A percentile compares a stretch with the other conserved stretches of the same genome.
phyloP scores from a whole-genome alignment of 805 yeast species.

The Blastobotrys parvus region DNA sequence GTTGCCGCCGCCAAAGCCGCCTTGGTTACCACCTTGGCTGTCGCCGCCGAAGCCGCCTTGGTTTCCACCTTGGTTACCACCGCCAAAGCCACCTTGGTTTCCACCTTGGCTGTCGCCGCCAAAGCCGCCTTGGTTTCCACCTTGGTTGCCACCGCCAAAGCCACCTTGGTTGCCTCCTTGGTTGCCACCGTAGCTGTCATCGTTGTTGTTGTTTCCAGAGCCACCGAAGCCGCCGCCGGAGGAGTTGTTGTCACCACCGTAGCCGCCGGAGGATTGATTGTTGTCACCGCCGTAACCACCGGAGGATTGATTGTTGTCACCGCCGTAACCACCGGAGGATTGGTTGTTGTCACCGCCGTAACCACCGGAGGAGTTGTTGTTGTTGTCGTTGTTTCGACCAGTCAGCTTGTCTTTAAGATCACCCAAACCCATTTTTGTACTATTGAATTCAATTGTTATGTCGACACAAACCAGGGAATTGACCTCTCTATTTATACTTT shows the following conservation, averaged over 20 bases:
- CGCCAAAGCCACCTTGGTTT: background rate
- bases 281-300: background rate
- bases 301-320: slow-evolving; percentile 6
- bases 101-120: background rate
- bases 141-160: background rate
- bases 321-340: background rate
- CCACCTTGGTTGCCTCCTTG: background rate
- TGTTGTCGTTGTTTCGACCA: slow-evolving; percentile 2
- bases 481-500: too few species aligned
- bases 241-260: background rate
- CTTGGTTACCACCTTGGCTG: background rate
- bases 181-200: background rate
- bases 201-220: background rate
- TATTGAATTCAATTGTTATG: background rate
- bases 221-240: background rate
- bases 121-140: background rate
- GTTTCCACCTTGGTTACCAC: background rate
- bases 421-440: slow-evolving; percentile 4
- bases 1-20: background rate
- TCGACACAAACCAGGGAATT: background rate
- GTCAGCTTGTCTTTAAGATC: slow-evolving; percentile 5
- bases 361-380: slow-evolving; percentile 1
- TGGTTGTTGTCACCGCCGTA: slow-evolving; percentile 1
- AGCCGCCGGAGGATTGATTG: background rate
- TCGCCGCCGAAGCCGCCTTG: background rate